A percentile compares a stretch with the other conserved stretches of the same genome.
phyloP scores from a whole-genome alignment of 2,329 filamentous ascomycete species.

The Westerdykella aurantiaca region DNA sequence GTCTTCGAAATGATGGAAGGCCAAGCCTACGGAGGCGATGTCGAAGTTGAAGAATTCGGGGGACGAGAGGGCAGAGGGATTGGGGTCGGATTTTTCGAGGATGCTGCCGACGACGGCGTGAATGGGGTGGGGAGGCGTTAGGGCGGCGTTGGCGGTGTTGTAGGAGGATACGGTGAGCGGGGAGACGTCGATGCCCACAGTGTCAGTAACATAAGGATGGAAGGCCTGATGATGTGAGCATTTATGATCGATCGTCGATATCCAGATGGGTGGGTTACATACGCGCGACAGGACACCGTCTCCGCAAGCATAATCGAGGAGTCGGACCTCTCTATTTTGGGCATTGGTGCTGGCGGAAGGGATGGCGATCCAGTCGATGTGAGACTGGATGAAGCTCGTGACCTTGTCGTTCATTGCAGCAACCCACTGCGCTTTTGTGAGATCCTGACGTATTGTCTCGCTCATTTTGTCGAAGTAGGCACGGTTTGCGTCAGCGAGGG shows the following conservation, averaged over 20 bases:
- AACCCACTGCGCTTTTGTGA: constrained; percentile 42
- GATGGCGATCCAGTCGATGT: constrained; percentile 57
- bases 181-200: constrained; percentile 64
- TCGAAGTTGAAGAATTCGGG: constrained; percentile 39
- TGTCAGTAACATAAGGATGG: constrained; percentile 56
- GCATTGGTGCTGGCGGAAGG: constrained; percentile 45
- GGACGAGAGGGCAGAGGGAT: constrained; percentile 16
- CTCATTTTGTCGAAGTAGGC: constrained; percentile 43
- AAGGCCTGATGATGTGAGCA: constrained; percentile 45
- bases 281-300: constrained; percentile 62
- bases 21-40: constrained; percentile 39
- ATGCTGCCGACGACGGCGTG: constrained; percentile 34
- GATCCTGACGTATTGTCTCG: constrained; percentile 47
- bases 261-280: constrained; percentile 3
- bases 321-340: constrained; percentile 39
- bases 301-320: constrained; percentile 74
- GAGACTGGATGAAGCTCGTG: constrained; percentile 49
- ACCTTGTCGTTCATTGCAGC: constrained; percentile 50
- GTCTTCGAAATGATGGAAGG: constrained; percentile 51
- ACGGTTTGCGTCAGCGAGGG: constrained; percentile 31
- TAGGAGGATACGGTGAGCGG: constrained; percentile 64
- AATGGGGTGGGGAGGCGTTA: constrained; percentile 8
- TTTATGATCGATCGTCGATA: not conserved
- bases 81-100: constrained; percentile 21
- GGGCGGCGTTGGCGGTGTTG: constrained; percentile 41